A percentile compares a stretch with the other conserved stretches of the same genome.
These are phyloP conservation scores for Trichoderma asperellum DNA, from an alignment of 2,329 filamentous ascomycete species.

Conservation along the genomic window DNA sequence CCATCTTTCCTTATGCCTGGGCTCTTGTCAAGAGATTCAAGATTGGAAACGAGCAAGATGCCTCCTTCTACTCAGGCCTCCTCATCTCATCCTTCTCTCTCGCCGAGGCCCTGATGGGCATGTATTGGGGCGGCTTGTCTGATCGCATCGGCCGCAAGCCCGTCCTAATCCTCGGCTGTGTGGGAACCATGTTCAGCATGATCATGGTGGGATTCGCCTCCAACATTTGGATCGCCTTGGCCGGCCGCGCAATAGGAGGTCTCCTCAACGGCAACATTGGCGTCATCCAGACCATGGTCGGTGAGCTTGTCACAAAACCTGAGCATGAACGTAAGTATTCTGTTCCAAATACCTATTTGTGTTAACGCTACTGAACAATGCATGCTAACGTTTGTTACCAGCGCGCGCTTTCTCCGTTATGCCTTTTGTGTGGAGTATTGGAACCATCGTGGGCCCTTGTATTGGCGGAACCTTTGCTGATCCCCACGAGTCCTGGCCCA, in stretches of 20 bases:
- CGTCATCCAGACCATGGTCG: slow-evolving; percentile 91
- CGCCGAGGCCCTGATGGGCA: slow-evolving; percentile 79
- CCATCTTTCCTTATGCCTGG: slow-evolving; percentile 92
- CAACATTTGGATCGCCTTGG: slow-evolving; percentile 82
- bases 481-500: slow-evolving; percentile 74
- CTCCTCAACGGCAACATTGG: slow-evolving; percentile 90
- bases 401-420: slow-evolving; percentile 87
- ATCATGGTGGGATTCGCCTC: slow-evolving; percentile 79
- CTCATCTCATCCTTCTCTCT: slow-evolving; percentile 86
- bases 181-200: slow-evolving; percentile 82
- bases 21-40: slow-evolving; percentile 77
- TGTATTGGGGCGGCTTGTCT: slow-evolving; percentile 85
- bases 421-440: slow-evolving; percentile 92
- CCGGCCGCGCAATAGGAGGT: slow-evolving; percentile 76
- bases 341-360: slow-evolving; percentile 26
- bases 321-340: slow-evolving; percentile 77
- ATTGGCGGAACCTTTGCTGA: slow-evolving; percentile 87
- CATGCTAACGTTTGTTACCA: slow-evolving; percentile 41
- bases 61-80: slow-evolving; percentile 84
- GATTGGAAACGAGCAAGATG: slow-evolving; percentile 72
- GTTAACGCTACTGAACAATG: neutral
- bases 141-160: slow-evolving; percentile 85
- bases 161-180: slow-evolving; percentile 77
- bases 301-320: slow-evolving; percentile 79
- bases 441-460: slow-evolving; percentile 84